These are phyloP conservation scores for Phycomyces blakesleeanus DNA, from an alignment of 192 early-diverging fungal species.

Conservation along the genomic window DNA sequence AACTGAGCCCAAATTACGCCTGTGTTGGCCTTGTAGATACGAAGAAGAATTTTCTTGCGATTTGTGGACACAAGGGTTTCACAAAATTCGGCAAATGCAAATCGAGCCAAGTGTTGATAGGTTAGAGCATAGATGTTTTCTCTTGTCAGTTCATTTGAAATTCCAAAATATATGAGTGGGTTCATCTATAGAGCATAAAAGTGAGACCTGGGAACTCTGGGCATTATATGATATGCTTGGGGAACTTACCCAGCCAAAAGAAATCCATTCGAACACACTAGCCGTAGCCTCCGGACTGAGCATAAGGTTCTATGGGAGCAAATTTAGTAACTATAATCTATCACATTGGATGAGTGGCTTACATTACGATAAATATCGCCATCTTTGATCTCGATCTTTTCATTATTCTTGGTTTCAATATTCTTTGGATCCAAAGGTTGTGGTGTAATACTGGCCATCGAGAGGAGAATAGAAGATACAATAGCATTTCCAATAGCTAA, in stretches of 20 bases:
- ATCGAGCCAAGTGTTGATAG: conserved; percentile 6
- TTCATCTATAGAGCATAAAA: conserved; percentile 6
- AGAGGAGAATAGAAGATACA: background rate
- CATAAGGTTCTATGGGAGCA: background rate
- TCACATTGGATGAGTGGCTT: conserved; percentile 3
- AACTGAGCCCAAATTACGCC: conserved; percentile 25
- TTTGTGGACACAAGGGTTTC: background rate
- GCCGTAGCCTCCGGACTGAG: conserved; percentile 20
- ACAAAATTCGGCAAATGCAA: background rate
- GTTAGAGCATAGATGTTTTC: conserved; percentile 15
- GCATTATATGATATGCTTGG: background rate
- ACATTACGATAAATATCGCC: conserved; percentile 16
- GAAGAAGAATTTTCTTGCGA: background rate
- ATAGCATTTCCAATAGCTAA: background rate
- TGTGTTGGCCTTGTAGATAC: conserved; percentile 20
- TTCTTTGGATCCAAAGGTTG: conserved; percentile 17
- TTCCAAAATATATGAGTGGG: conserved; percentile 4
- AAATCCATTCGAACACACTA: conserved; percentile 12
- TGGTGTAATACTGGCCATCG: background rate
- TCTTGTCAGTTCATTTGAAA: conserved; percentile 3
- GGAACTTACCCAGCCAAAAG: conserved; percentile 17
- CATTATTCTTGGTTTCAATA: background rate
- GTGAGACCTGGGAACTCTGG: no score
- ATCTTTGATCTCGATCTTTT: conserved; percentile 10
- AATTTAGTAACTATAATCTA: background rate